phyloP scores from a whole-genome alignment of 129 eudicot genomes.

The Cynara cardunculus region DNA sequence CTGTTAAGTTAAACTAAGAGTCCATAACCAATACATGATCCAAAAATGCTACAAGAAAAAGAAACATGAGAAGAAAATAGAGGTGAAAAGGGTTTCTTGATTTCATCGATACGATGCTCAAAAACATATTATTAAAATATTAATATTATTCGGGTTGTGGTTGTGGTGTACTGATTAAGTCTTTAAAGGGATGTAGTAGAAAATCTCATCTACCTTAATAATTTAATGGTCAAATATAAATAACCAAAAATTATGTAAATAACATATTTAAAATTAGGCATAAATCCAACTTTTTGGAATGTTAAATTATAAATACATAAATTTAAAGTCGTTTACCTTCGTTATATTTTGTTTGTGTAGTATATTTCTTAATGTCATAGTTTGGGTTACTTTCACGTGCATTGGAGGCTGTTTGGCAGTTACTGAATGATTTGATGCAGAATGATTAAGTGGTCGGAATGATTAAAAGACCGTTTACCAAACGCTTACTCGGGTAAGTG shows the following conservation, averaged over 20 bases:
- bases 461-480: too few species aligned
- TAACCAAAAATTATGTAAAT: background rate
- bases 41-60: background rate
- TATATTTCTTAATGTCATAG: background rate
- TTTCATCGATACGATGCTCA: background rate
- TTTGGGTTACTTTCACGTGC: too few species aligned
- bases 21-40: background rate
- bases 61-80: background rate
- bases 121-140: too few species aligned
- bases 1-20: background rate
- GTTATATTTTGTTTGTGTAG: background rate
- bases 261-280: background rate
- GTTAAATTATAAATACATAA: background rate
- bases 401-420: too few species aligned
- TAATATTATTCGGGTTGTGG: too few species aligned
- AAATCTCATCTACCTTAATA: too few species aligned
- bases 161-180: too few species aligned
- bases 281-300: background rate
- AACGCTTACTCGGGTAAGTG: too few species aligned
- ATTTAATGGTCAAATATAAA: too few species aligned
- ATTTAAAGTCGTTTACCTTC: background rate
- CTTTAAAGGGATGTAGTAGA: too few species aligned
- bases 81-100: background rate
- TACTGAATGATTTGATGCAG: too few species aligned
- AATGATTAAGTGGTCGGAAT: too few species aligned